Percentiles rank a stretch among this genome's conserved stretches.
phyloP scores from a whole-genome alignment of 1,284 basidiomycete genomes.

The Irpex lacteus region DNA sequence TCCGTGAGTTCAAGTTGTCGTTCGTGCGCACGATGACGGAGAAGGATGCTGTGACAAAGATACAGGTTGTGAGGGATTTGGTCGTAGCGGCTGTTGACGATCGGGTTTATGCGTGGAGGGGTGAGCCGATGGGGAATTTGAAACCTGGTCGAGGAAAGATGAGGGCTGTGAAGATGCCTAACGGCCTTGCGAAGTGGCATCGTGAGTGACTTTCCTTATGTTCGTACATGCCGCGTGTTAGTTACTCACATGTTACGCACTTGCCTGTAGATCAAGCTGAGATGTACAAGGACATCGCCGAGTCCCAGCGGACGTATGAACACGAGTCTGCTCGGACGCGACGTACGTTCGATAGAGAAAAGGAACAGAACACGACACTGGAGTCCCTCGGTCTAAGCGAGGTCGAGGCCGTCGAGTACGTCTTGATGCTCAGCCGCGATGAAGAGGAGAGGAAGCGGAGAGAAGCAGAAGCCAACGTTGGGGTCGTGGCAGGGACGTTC shows the following conservation, averaged over 20 bases:
- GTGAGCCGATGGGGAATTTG: slow-evolving; percentile 41
- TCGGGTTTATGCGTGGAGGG: slow-evolving; percentile 68
- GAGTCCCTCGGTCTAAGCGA: slow-evolving; percentile 74
- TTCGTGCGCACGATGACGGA: slow-evolving; percentile 36
- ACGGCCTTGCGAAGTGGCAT: slow-evolving; percentile 42
- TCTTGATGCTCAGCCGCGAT: slow-evolving; percentile 83
- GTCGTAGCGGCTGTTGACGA: slow-evolving; percentile 64
- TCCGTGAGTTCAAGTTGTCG: slow-evolving; percentile 53
- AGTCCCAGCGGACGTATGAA: slow-evolving; percentile 53
- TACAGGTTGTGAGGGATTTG: slow-evolving; percentile 62
- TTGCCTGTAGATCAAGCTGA: slow-evolving; percentile 54
- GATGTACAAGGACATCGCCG: slow-evolving; percentile 60
- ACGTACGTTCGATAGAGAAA: slow-evolving; percentile 43
- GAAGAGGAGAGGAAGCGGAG: slow-evolving; percentile 46
- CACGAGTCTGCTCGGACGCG: slow-evolving; percentile 41
- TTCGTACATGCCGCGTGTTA: neutral
- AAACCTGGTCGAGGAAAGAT: slow-evolving; percentile 27
- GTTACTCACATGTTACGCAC: neutral
- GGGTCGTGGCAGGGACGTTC: slow-evolving; percentile 59
- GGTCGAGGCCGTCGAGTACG: slow-evolving; percentile 77
- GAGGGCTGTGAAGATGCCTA: slow-evolving; percentile 18
- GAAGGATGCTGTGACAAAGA: slow-evolving; percentile 50
- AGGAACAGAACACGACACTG: slow-evolving; percentile 55
- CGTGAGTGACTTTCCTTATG: slow-evolving; percentile 39
- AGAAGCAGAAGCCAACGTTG: slow-evolving; percentile 31